A percentile compares a stretch with the other conserved stretches of the same genome.
These are phyloP conservation scores for Paradendryphiella salina DNA, from an alignment of 2,329 filamentous ascomycete species.

Conservation along the genomic window DNA sequence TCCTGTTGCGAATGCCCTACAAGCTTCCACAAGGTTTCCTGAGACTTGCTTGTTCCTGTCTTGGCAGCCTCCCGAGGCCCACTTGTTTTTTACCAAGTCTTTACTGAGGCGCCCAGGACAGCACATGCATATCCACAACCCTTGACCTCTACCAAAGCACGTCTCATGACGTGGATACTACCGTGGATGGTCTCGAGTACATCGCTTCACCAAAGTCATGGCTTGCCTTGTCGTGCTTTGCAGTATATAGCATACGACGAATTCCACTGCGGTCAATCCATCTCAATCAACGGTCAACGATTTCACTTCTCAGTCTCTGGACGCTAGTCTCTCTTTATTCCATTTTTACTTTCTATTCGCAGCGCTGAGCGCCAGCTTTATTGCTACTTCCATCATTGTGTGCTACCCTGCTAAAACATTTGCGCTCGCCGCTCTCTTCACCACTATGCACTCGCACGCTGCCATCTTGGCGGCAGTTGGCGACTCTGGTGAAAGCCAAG, in stretches of 20 bases:
- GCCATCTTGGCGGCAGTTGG: conserved; percentile 38
- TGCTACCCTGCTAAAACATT: conserved; percentile 31
- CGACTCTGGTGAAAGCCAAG: conserved; percentile 36
- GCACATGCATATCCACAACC: conserved; percentile 9
- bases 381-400: conserved; percentile 25
- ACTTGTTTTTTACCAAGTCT: conserved; percentile 12
- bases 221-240: neutral
- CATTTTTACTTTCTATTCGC: conserved; percentile 26
- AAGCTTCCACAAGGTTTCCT: conserved; percentile 11
- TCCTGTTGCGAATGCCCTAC: conserved; percentile 1
- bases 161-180: conserved; percentile 34
- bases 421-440: conserved; percentile 37
- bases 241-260: conserved; percentile 22
- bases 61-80: conserved; percentile 6
- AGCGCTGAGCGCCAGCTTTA: conserved; percentile 33
- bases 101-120: conserved; percentile 17
- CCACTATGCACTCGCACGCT: conserved; percentile 39
- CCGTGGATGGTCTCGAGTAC: conserved; percentile 14
- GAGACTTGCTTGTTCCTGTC: conserved; percentile 10
- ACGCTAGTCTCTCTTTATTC: conserved; percentile 23
- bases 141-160: conserved; percentile 15
- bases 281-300: conserved; percentile 5
- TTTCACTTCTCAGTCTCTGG: conserved; percentile 12
- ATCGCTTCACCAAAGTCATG: conserved; percentile 1
- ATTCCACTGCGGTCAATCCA: neutral